A percentile compares a stretch with the other conserved stretches of the same genome.
Evolutionary conservation across 2,329 filamentous ascomycete genomes (phyloP).

Genomic region (Penicillium sclerotiorum): DNA sequence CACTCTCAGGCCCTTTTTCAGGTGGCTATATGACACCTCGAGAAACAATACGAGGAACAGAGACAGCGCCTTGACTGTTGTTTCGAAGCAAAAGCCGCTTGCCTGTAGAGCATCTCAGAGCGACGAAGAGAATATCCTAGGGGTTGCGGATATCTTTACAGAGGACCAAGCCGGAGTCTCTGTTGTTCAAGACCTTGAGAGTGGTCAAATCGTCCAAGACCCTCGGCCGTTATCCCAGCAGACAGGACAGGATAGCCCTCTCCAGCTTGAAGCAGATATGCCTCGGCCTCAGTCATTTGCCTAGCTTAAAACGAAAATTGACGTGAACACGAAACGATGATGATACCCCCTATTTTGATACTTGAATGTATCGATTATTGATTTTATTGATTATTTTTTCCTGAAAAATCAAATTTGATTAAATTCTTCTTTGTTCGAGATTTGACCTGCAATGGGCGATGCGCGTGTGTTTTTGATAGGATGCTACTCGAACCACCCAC

Average conservation of each 20-base stretch:
- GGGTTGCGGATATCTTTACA: neutral
- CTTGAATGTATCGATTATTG: neutral
- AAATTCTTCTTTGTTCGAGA: no score
- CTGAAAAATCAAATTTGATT: no score
- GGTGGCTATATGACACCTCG: slow-evolving; percentile 14
- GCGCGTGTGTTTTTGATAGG: no score
- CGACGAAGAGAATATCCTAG: slow-evolving; percentile 12
- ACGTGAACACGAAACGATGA: neutral
- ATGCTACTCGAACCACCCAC: no score
- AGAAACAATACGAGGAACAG: neutral
- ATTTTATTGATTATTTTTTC: no score
- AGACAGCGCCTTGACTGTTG: neutral
- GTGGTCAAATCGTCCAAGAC: neutral
- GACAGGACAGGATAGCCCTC: neutral
- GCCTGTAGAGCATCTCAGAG: neutral
- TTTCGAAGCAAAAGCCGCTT: neutral
- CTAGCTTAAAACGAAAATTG: no score
- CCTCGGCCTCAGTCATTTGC: slow-evolving; percentile 10
- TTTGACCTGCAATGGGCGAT: no score
- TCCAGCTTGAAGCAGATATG: neutral
- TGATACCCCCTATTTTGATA: neutral
- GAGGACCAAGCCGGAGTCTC: neutral
- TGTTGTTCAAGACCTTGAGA: neutral
- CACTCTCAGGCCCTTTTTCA: slow-evolving; percentile 28
- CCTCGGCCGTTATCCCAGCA: neutral